Percentiles rank a stretch among this genome's conserved stretches.
phyloP scores from a whole-genome alignment of 78 protist genomes.

The Goniomonas avonlea region DNA sequence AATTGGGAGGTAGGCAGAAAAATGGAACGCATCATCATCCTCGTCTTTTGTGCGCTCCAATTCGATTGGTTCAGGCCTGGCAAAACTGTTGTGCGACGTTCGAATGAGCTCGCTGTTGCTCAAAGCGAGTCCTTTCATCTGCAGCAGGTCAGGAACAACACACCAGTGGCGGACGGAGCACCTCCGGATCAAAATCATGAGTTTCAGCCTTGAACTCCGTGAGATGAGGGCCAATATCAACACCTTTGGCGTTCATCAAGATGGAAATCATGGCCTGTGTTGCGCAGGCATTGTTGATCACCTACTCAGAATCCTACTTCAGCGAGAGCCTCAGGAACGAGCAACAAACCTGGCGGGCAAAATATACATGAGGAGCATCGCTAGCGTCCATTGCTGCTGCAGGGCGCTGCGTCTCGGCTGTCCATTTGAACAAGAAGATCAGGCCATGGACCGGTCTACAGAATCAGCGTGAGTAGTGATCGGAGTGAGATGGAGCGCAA shows the following conservation, averaged over 20 bases:
- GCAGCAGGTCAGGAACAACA: background rate
- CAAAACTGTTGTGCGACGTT: slow-evolving; percentile 71
- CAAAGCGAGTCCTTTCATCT: slow-evolving; percentile 74
- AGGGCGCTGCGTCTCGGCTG: slow-evolving; percentile 28
- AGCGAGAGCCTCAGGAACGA: too few relatives aligned
- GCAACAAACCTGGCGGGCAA: slow-evolving; percentile 52
- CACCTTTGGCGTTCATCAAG: slow-evolving; percentile 65
- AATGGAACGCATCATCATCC: slow-evolving; percentile 80
- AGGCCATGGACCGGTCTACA: slow-evolving; percentile 74
- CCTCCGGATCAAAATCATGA: slow-evolving; percentile 52
- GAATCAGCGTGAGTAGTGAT: background rate
- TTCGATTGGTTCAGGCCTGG: slow-evolving; percentile 62
- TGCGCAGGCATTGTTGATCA: slow-evolving; percentile 89
- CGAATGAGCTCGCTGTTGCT: slow-evolving; percentile 65
- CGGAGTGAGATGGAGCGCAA: too few relatives aligned
- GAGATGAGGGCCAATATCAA: slow-evolving; percentile 69
- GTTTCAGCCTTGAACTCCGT: slow-evolving; percentile 59
- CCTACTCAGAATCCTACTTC: too few relatives aligned
- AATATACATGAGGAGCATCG: slow-evolving; percentile 58
- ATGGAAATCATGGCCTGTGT: slow-evolving; percentile 60
- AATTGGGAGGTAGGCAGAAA: slow-evolving; percentile 76
- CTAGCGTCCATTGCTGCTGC: background rate
- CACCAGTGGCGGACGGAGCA: background rate
- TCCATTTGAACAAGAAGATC: slow-evolving; percentile 84
- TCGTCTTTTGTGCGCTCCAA: slow-evolving; percentile 43